These are phyloP conservation scores for Oemleria cerasiformis DNA, from an alignment of 306 rosid species.

Conservation along the genomic window DNA sequence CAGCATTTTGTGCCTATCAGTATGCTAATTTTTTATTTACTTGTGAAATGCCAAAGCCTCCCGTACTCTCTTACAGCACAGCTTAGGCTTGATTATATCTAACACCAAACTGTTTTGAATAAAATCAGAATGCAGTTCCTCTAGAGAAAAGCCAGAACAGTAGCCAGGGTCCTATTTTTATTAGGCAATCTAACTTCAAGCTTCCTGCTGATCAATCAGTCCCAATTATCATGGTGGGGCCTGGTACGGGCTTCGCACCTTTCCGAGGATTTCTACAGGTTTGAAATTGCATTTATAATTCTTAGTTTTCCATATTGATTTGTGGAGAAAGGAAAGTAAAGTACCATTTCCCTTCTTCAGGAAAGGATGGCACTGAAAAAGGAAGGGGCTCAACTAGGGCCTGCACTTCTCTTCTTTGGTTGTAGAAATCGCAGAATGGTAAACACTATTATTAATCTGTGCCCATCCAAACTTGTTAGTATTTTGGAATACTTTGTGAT, in stretches of 20 bases:
- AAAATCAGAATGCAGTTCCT: conserved; percentile 68
- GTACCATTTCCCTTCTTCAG: conserved; percentile 42
- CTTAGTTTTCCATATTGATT: neutral
- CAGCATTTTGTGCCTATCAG: conserved; percentile 16
- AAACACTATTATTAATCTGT: conserved; percentile 1
- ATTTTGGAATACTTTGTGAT: neutral
- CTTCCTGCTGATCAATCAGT: conserved; percentile 67
- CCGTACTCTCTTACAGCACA: conserved; percentile 1
- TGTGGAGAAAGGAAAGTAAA: neutral
- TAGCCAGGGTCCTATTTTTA: conserved; percentile 87
- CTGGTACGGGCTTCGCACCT: conserved; percentile 99
- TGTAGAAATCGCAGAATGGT: conserved; percentile 94
- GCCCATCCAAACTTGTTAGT: neutral
- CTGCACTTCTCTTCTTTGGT: conserved; percentile 86
- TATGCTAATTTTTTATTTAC: conserved; percentile 2
- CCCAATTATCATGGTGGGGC: conserved; percentile 90
- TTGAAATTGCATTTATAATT: conserved; percentile 17
- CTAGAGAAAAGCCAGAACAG: conserved; percentile 66
- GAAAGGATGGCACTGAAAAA: conserved; percentile 79
- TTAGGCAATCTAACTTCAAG: conserved; percentile 88
- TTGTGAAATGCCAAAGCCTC: conserved; percentile 16
- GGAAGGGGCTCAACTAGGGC: conserved; percentile 70
- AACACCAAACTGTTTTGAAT: conserved; percentile 26
- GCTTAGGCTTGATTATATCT: conserved; percentile 16
- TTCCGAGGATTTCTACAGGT: conserved; percentile 99